phyloP scores from a whole-genome alignment of 495 filamentous ascomycete genomes.

The Bryoglossum gracile region DNA sequence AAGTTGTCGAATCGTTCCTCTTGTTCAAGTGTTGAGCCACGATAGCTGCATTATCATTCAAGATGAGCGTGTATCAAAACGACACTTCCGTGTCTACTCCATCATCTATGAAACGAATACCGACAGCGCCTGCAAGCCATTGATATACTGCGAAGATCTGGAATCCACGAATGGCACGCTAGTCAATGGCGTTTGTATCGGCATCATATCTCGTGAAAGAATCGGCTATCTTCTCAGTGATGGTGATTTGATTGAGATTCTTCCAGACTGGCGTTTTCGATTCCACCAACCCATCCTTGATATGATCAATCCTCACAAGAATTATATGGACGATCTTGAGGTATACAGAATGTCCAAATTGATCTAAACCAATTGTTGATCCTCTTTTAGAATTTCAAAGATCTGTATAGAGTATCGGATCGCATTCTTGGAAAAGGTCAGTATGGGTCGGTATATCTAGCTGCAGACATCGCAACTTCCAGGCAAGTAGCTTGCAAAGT shows the following conservation, averaged over 20 bases:
- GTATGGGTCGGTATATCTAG: constrained; percentile 78
- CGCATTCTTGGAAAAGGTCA: constrained; percentile 74
- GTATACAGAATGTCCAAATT: no score
- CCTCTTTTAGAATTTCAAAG: constrained; percentile 34
- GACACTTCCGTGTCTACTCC: constrained; percentile 56
- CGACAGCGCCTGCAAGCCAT: constrained; percentile 29
- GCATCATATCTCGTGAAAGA: constrained; percentile 24
- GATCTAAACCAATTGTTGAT: no score
- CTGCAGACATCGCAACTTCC: constrained; percentile 56
- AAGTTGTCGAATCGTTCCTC: constrained; percentile 2
- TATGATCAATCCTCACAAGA: no score
- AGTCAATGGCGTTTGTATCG: constrained; percentile 44
- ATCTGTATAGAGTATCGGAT: constrained; percentile 41
- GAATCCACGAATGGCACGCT: constrained; percentile 49
- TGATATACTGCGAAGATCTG: constrained; percentile 56
- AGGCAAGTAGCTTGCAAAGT: constrained; percentile 76
- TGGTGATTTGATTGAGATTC: constrained; percentile 46
- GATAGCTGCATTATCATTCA: constrained; percentile 4
- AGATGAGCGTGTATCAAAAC: constrained; percentile 41
- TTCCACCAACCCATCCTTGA: constrained; percentile 26
- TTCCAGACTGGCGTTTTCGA: constrained; percentile 29
- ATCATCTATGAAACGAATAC: constrained; percentile 39
- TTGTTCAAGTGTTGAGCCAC: neutral
- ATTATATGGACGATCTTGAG: constrained; percentile 23
- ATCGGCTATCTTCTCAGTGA: constrained; percentile 44